Evolutionary conservation across 2,329 filamentous ascomycete species (phyloP), one percentile per base, ranked within the genome.

Genomic region (Sarocladium brachiariae): DNA sequence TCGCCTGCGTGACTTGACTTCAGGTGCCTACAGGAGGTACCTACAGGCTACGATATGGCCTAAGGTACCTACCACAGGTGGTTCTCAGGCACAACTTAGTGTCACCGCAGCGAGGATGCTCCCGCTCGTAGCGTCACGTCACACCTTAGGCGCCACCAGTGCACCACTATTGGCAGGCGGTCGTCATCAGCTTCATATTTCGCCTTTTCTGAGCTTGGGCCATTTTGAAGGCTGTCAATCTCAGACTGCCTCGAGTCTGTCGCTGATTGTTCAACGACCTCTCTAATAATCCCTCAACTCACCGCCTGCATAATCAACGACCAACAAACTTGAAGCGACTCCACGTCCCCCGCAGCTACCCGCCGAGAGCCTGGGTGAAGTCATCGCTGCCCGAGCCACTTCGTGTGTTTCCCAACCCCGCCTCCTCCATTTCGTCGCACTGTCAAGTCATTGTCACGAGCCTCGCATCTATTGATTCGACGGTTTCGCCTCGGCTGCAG

Each of bases 301-400:
- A 21, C 18, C 35, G 13, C 39, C 39, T n/a, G 3, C 24, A 27
- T 23, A 19, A 14, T 3, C 21, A 4, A 11, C 10, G 10, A 9
- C 41, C 18, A 27, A 25, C 23, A 7, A 14, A 19, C 41, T 23
- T n/a, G n/a, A 18, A 27, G 30, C n/a, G 10, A 9, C 30, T 37
- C 30, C 30, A 35, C 9, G 46, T 35, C 46, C 30, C n/a, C 46
- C 30, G 46, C 46, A 49, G 30, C 46, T 37, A 49, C 25, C 46
- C 46, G 33, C 46, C 43, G n/a, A 31, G 30, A 37, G 18, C 46
- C 30, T 37, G 31, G 18, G 46, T 49, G 46, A 49, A 49, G 46
- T 37, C 46, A 49, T 49, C 46, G 46, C 46, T 49, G 46, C 46
- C 46, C 18, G 46, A 49, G 21, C 46, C 37, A 25, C 31, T 18